Percentiles rank a stretch among this genome's conserved stretches.
Conservation (phyloP, 2,329 filamentous ascomycete species). For the Exophiala dermatitidis region DNA sequence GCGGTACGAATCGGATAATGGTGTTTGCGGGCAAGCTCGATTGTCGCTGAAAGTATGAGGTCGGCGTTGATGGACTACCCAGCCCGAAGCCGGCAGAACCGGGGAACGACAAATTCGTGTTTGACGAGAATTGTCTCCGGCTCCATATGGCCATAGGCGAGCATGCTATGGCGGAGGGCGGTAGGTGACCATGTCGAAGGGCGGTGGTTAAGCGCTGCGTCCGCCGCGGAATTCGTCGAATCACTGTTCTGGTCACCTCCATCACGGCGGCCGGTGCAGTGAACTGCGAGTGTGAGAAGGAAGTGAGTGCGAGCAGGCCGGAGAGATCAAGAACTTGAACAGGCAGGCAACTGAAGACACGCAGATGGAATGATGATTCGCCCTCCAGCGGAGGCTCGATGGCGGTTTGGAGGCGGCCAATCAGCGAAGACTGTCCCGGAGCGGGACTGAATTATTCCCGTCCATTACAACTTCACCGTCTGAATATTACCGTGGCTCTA, state of each 20-base stretch:
- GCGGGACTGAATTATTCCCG: not conserved
- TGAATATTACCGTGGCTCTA: too few species aligned
- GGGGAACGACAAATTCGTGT: conserved; percentile 21
- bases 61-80: conserved; percentile 42
- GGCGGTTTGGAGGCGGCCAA: not conserved
- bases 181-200: conserved; percentile 4
- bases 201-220: conserved; percentile 2
- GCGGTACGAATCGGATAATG: conserved; percentile 91
- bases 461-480: too few species aligned
- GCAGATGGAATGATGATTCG: not conserved
- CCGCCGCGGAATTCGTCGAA: conserved; percentile 12
- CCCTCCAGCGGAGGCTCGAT: not conserved
- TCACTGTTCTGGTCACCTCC: conserved; percentile 9
- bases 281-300: not conserved
- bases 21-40: conserved; percentile 79
- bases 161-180: conserved; percentile 12
- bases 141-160: conserved; percentile 25
- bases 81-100: conserved; percentile 30
- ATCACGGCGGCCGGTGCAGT: conserved; percentile 1
- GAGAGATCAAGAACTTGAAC: not conserved
- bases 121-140: conserved; percentile 22
- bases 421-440: not conserved
- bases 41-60: conserved; percentile 69
- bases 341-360: conserved; percentile 2
- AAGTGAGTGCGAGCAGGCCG: not conserved